Base-by-base conservation (phyloP, 805 yeast genomes). In the Pichia rugopelliculosa region DNA sequence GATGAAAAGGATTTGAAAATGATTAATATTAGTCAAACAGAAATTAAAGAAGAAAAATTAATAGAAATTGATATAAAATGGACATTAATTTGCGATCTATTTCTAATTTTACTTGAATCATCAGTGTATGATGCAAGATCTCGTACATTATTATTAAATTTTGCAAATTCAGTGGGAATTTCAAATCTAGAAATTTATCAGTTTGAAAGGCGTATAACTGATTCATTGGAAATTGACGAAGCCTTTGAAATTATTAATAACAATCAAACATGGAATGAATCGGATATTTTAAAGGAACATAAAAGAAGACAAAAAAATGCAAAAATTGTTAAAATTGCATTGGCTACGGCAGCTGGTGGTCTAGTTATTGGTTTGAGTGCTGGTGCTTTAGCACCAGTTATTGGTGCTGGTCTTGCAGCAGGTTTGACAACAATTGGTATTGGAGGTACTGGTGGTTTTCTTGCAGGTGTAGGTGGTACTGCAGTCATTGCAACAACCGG, bases 351-450 rank as follows among this genome's bases (percentile, higher is more conserved):
- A 15, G 98, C 98, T 25, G 99, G 99, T 2, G 90, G 96, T 1
- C 70, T 93, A 21, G 96, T 93, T 1, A 77, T 93, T 49, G 99
- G 99, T 2, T 70, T 93, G 18, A 87, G 96, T 51, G 98, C 96
- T 9, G 99, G 99, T 7, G 66, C 93, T 39, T 69, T 93, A 40
- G 99, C 99, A 0, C 99, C 99, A 0, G 96, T 95, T 3, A 95
- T 93, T 59, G 98, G 98, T 44, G 98, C 98, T 1, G 99, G 99
- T 59, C 61, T 93, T 25, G 99, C 98, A 2, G 98, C 98, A 4
- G 99, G 98, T 15, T 71, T 93, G 37, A 83, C 97, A 1, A 93
- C 99, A 0, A 79, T 91, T 21, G 99, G 99, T 27, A 85, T 95
- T 21, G 73, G 87, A 1, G 98, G 99, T n/a, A 88, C 98, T 0